phyloP scores from a whole-genome alignment of 1,284 basidiomycete genomes.

The Mycena sp. region DNA sequence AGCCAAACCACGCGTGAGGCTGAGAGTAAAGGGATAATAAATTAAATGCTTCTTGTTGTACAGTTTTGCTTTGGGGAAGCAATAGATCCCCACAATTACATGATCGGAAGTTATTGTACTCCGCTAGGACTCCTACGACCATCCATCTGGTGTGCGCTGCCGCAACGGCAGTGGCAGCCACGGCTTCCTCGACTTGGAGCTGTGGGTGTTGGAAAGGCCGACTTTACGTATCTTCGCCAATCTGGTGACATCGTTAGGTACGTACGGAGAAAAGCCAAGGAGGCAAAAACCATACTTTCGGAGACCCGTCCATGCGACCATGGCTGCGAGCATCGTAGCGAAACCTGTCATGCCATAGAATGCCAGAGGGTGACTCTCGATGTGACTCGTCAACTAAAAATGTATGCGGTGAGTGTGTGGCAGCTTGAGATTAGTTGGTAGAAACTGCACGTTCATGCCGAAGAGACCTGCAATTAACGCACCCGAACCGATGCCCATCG shows the following conservation, averaged over 20 bases:
- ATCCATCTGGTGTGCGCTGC: slow-evolving; percentile 59
- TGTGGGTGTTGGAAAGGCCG: slow-evolving; percentile 57
- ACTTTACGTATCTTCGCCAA: slow-evolving; percentile 61
- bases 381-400: slow-evolving; percentile 69
- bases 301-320: slow-evolving; percentile 69
- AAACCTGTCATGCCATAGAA: slow-evolving; percentile 71
- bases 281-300: slow-evolving; percentile 56
- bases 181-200: slow-evolving; percentile 46
- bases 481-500: slow-evolving; percentile 92
- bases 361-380: slow-evolving; percentile 75
- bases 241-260: slow-evolving; percentile 35
- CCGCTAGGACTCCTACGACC: slow-evolving; percentile 48
- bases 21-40: slow-evolving; percentile 8
- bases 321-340: slow-evolving; percentile 60
- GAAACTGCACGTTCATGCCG: slow-evolving; percentile 89
- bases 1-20: slow-evolving; percentile 1
- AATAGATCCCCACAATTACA: not conserved
- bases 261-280: slow-evolving; percentile 5
- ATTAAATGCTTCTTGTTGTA: slow-evolving; percentile 16
- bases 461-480: slow-evolving; percentile 94
- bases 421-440: slow-evolving; percentile 9
- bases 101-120: not conserved
- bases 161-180: slow-evolving; percentile 70
- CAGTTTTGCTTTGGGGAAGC: slow-evolving; percentile 1
- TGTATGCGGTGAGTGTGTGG: slow-evolving; percentile 29